Percentiles rank a stretch among this genome's conserved stretches.
These are phyloP conservation scores for Tetradesmus obliquus DNA, from an alignment of 139 green algal genomes.

Conservation along the genomic window DNA sequence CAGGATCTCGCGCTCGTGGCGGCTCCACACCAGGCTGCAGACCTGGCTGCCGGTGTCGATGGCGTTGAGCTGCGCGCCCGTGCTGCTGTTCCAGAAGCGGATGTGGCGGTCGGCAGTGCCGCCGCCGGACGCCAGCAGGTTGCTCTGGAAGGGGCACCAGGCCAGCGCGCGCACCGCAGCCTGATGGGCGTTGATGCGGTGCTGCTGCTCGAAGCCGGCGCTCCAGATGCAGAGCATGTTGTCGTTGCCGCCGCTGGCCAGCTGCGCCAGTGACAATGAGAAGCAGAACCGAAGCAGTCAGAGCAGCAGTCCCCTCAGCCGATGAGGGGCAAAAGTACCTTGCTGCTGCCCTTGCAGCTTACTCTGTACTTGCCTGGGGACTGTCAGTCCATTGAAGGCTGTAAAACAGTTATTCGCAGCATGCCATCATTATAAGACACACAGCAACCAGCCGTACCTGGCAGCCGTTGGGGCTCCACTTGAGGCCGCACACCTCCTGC, in stretches of 20 bases:
- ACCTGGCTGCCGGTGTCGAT: constrained; percentile 96
- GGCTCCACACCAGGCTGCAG: constrained; percentile 95
- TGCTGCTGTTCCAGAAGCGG: constrained; percentile 97
- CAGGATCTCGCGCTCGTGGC: constrained; percentile 97
- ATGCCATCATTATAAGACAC: neutral
- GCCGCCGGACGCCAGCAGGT: constrained; percentile 92
- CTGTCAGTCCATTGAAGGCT: no score
- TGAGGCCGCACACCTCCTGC: constrained; percentile 82
- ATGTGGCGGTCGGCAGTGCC: constrained; percentile 97
- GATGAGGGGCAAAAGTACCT: no score
- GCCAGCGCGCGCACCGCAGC: constrained; percentile 97
- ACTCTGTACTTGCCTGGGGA: no score
- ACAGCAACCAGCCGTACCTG: neutral
- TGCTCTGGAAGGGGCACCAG: constrained; percentile 84
- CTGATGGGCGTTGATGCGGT: constrained; percentile 52
- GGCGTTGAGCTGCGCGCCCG: constrained; percentile 74
- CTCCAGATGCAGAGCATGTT: constrained; percentile 76
- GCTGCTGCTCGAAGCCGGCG: constrained; percentile 49
- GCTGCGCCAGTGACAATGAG: constrained; percentile 56
- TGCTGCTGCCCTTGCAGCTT: no score
- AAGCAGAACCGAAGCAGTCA: constrained; percentile 58
- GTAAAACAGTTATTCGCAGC: neutral
- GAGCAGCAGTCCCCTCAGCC: neutral
- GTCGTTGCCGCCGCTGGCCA: constrained; percentile 88
- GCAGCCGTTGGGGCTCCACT: constrained; percentile 63